These are phyloP conservation scores for Thecaphora thlaspeos DNA, from an alignment of 1,284 basidiomycete species.

Conservation along the genomic window DNA sequence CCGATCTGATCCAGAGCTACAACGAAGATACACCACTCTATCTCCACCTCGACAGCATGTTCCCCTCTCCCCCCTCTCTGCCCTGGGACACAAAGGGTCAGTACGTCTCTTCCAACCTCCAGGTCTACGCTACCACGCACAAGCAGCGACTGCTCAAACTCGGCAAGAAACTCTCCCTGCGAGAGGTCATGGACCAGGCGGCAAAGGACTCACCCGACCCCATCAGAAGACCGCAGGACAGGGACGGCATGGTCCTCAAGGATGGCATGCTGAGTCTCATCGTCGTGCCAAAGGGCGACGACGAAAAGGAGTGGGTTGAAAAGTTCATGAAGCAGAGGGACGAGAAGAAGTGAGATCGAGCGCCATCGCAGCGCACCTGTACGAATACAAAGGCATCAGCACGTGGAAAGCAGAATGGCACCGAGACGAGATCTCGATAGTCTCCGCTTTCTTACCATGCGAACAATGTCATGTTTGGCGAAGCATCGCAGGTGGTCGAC, in stretches of 20 bases:
- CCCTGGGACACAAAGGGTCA: slow-evolving; percentile 77
- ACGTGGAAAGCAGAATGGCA: no score
- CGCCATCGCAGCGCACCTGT: no score
- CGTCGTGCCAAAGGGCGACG: slow-evolving; percentile 79
- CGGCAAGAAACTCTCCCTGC: slow-evolving; percentile 80
- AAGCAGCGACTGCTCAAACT: slow-evolving; percentile 78
- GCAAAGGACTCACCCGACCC: slow-evolving; percentile 61
- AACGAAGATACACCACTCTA: slow-evolving; percentile 80
- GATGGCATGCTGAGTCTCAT: slow-evolving; percentile 84
- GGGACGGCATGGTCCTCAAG: slow-evolving; percentile 79
- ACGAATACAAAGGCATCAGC: no score
- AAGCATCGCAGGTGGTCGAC: no score
- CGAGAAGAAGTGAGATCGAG: no score
- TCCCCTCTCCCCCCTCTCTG: slow-evolving; percentile 67
- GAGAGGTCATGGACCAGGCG: slow-evolving; percentile 67
- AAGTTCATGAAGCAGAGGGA: slow-evolving; percentile 68
- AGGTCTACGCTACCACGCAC: slow-evolving; percentile 79
- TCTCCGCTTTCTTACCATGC: no score
- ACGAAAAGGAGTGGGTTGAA: slow-evolving; percentile 78
- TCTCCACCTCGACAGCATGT: slow-evolving; percentile 77
- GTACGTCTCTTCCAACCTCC: slow-evolving; percentile 69
- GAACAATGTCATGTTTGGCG: no score
- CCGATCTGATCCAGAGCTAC: slow-evolving; percentile 84
- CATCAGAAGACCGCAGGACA: slow-evolving; percentile 63
- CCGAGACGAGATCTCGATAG: no score